phyloP scores from a whole-genome alignment of 2,329 filamentous ascomycete genomes.

The Fusarium pseudograminearum region DNA sequence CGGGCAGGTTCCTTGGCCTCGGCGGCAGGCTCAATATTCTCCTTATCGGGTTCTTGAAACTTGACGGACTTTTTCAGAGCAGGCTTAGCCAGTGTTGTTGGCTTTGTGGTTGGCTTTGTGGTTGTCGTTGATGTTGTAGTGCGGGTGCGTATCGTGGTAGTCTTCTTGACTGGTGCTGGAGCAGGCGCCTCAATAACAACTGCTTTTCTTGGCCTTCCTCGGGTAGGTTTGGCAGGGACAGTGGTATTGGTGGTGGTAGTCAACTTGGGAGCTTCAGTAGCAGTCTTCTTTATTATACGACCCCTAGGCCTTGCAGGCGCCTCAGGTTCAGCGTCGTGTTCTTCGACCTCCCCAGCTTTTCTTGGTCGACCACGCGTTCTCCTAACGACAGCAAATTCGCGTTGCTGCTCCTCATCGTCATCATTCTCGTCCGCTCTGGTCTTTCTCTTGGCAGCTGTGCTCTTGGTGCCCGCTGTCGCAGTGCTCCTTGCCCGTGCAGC shows the following conservation, averaged over 20 bases:
- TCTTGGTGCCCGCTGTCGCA: slow-evolving; percentile 51
- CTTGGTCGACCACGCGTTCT: slow-evolving; percentile 57
- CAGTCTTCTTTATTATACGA: slow-evolving; percentile 47
- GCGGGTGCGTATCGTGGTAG: slow-evolving; percentile 48
- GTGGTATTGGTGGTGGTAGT: slow-evolving; percentile 29
- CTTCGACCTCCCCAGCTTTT: slow-evolving; percentile 53
- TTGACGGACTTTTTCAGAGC: slow-evolving; percentile 71
- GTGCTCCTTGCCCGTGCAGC: slow-evolving; percentile 61
- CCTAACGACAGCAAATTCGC: slow-evolving; percentile 52
- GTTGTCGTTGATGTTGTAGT: slow-evolving; percentile 50
- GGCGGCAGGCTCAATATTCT: slow-evolving; percentile 65
- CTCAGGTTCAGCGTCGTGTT: slow-evolving; percentile 32
- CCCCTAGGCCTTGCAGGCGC: slow-evolving; percentile 47
- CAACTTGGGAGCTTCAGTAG: slow-evolving; percentile 42
- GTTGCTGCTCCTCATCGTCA: slow-evolving; percentile 57
- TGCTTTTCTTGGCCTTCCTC: slow-evolving; percentile 60
- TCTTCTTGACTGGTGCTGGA: slow-evolving; percentile 52
- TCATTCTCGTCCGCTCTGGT: slow-evolving; percentile 65
- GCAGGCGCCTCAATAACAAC: slow-evolving; percentile 43
- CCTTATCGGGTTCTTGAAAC: slow-evolving; percentile 74
- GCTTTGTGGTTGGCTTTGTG: slow-evolving; percentile 50
- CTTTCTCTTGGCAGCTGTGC: slow-evolving; percentile 61
- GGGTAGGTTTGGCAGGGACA: slow-evolving; percentile 52
- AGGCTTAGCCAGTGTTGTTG: slow-evolving; percentile 56
- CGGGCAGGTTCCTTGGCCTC: slow-evolving; percentile 54